Conservation (phyloP, 192 early-diverging fungal genomes). For the Linnemannia hyalina region DNA sequence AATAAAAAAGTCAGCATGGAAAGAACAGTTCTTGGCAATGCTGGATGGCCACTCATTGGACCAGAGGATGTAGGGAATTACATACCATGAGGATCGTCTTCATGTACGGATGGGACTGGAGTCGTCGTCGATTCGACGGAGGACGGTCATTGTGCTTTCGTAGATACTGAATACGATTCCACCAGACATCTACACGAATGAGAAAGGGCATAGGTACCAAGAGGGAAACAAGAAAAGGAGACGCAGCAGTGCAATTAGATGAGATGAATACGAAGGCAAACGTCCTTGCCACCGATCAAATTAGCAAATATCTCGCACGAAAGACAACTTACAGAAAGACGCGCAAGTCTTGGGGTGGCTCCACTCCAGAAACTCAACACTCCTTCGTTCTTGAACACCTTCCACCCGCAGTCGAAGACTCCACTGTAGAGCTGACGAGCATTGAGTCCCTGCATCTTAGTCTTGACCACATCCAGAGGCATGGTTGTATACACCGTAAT, state of each 20-base stretch:
- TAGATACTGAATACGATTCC: constrained; percentile 91
- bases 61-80: background rate
- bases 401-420: constrained; percentile 79
- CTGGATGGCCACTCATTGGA: background rate
- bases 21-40: background rate
- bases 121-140: constrained; percentile 26
- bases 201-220: background rate
- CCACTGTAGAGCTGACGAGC: constrained; percentile 76
- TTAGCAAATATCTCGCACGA: background rate
- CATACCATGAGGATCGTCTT: background rate
- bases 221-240: background rate
- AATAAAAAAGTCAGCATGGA: background rate
- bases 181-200: constrained; percentile 75
- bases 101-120: constrained; percentile 9
- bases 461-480: constrained; percentile 98
- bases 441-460: constrained; percentile 91
- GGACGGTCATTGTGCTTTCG: constrained; percentile 69
- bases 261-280: background rate
- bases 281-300: background rate
- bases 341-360: constrained; percentile 88
- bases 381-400: constrained; percentile 82
- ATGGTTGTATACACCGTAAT: constrained; percentile 97
- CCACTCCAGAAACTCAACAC: constrained; percentile 94
- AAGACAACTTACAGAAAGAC: constrained; percentile 29
- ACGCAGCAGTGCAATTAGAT: constrained; percentile 13